These are phyloP conservation scores for Neocallimastix lanati DNA, from an alignment of 192 early-diverging fungal genomes.

Conservation along the genomic window DNA sequence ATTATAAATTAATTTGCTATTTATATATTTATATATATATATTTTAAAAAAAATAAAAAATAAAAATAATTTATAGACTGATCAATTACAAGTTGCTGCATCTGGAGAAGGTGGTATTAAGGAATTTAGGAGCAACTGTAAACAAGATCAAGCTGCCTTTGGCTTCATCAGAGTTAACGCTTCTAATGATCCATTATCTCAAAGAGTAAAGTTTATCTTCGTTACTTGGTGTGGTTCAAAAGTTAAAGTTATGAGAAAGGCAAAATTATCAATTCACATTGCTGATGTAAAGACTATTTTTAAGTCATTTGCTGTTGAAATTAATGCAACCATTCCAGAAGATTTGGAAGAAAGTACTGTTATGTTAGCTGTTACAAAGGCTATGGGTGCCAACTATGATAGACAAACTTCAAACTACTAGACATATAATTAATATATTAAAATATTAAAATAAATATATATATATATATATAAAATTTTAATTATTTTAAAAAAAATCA, in stretches of 20 bases:
- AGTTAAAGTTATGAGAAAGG: conserved; percentile 59
- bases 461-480: no score
- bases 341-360: conserved; percentile 48
- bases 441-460: no score
- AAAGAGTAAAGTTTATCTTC: conserved; percentile 42
- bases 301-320: conserved; percentile 49
- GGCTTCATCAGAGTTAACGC: conserved; percentile 53
- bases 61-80: no score
- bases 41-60: no score
- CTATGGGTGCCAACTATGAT: conserved; percentile 23
- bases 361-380: conserved; percentile 43
- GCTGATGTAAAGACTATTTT: conserved; percentile 55
- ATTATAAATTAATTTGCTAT: no score
- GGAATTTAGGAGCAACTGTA: conserved; percentile 40
- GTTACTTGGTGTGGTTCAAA: conserved; percentile 47
- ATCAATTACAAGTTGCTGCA: conserved; percentile 12
- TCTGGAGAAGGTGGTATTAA: conserved; percentile 33
- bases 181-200: conserved; percentile 39
- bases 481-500: no score
- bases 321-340: conserved; percentile 29
- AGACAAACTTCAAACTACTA: conserved; percentile 5
- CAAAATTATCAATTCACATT: conserved; percentile 62
- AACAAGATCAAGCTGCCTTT: conserved; percentile 47
- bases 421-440: not conserved
- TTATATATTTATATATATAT: no score